A percentile compares a stretch with the other conserved stretches of the same genome.
phyloP scores from a whole-genome alignment of 164 flowering plant genomes.

The Macadamia integrifolia region DNA sequence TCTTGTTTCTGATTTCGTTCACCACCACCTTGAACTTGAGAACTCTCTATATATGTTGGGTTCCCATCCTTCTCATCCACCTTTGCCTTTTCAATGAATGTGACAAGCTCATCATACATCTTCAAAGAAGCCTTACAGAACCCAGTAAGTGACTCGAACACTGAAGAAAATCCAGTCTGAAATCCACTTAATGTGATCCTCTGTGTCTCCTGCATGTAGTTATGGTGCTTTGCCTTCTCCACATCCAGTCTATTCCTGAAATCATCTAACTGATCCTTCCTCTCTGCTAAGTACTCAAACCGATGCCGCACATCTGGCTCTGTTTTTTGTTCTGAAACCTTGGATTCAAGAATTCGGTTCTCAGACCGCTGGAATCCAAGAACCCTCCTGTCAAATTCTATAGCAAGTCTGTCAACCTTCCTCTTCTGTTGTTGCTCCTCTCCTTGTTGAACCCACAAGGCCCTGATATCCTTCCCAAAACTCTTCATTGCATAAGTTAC shows the following conservation, averaged over 20 bases:
- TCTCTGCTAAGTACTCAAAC: conserved; percentile 43
- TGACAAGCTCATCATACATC: conserved; percentile 60
- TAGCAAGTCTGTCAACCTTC: conserved; percentile 68
- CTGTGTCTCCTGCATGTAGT: conserved; percentile 71
- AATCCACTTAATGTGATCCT: conserved; percentile 59
- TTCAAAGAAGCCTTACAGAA: conserved; percentile 64
- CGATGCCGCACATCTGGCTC: conserved; percentile 37
- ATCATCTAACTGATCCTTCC: conserved; percentile 51
- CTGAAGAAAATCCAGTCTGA: conserved; percentile 59
- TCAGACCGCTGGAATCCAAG: conserved; percentile 50
- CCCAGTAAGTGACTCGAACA: conserved; percentile 63
- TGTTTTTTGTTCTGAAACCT: conserved; percentile 33
- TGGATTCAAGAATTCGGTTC: conserved; percentile 41
- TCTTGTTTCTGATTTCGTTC: neutral
- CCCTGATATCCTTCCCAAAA: conserved; percentile 65
- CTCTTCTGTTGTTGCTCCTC: conserved; percentile 80
- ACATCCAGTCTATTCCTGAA: conserved; percentile 45
- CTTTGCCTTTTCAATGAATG: conserved; percentile 26
- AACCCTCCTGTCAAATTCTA: conserved; percentile 64
- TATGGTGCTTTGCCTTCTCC: conserved; percentile 68
- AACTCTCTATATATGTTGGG: conserved; percentile 29
- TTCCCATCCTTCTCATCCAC: conserved; percentile 27
- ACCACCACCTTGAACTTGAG: conserved; percentile 23
- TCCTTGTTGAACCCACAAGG: conserved; percentile 74
- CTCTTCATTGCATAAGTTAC: conserved; percentile 60